Base-by-base conservation (phyloP, 192 early-diverging fungal genomes). In the Podila epicladia region DNA sequence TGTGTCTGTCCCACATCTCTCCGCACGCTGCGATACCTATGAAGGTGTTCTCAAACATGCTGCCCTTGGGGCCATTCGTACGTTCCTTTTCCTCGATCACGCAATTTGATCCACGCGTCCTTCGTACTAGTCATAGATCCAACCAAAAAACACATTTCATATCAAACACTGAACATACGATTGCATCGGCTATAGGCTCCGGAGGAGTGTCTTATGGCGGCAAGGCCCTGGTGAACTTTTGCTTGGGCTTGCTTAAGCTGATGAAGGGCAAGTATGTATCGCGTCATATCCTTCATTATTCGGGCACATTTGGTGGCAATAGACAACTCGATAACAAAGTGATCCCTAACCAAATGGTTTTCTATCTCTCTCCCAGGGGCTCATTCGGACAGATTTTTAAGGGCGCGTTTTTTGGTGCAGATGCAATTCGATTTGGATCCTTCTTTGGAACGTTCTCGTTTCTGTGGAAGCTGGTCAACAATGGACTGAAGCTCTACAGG, bases 391-490 rank as follows among this genome's bases (percentile, higher is more conserved):
- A 45, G n/a, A 63, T 69, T 19, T 55, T 73, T 1, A 64, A 68
- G 41, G 67, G 75, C 17, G 74, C 89, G 0, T 91, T 92, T 74
- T 85, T 87, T 63, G 87, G 86, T 6, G 58, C 50, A 1, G 89
- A 91, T 64, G 83, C 91, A 2, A 17, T 87, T 24, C 91, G 93
- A 19, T 94, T 95, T 68, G 93, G 88, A 15, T 74, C 78, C 8
- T 92, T 92, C 86, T 86, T 95, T 87, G 93, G 92, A 12, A 83
- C 79, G 38, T 95, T 95, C 70, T 85, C 93, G 17, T 88, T 93
- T 37, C 53, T 92, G 22, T 95, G 92, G 92, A 94, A 92, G 58
- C 72, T 92, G 9, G 82, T 94, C 64, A 91, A 90, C 71, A 94
- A 94, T 74, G 71, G 83, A 9, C 68, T 94, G 53, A 77, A 84